Evolutionary conservation across 2,329 filamentous ascomycete genomes (phyloP), one percentile per base, ranked within the genome.

Genomic region (Colletotrichum musae): DNA sequence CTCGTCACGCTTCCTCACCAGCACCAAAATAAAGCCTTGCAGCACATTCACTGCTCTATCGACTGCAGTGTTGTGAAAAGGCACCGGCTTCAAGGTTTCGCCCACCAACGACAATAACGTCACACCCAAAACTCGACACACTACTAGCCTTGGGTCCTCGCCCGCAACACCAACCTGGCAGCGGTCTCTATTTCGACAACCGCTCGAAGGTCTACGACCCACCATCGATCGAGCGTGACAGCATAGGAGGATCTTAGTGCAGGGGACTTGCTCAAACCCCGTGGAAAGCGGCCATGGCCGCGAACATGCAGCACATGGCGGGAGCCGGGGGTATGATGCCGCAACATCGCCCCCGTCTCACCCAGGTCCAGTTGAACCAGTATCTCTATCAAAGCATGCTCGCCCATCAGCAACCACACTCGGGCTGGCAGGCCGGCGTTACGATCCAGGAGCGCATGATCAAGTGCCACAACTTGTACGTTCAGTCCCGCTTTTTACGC

Each of bases 231-330:
- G 64, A 69, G 58, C 24, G 53, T 18, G 39, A 32, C 58, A 54
- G n/a, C 21, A 45, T 56, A 50, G 39, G 36, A 54, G 39, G 39
- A 54, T 9, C 59, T 41, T 43, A 39, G 15, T 39, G 62, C 28
- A 60, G 56, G 48, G 51, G 48, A 66, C 54, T 70, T 71, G 58
- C 71, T 62, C 53, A 21, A 72, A 69, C 32, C 70, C 68, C 58
- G 67, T 72, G 61, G 59, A 68, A 70, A 73, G 84, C 84, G 82
- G 85, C 85, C 80, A 89, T 90, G 87, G 87, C 87, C 81, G 87
- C 85, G 76, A 89, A 88, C 74, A 85, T 89, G 80, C 84, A 85
- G 78, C 87, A 87, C 75, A 88, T 89, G 86, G 82, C 80, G 76
- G 80, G 79, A 70, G 81, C 79, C 72, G 82, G 80, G 77, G 80